A percentile compares a stretch with the other conserved stretches of the same genome.
These are phyloP conservation scores for Podila minutissima DNA, from an alignment of 192 early-diverging fungal species.

Conservation along the genomic window DNA sequence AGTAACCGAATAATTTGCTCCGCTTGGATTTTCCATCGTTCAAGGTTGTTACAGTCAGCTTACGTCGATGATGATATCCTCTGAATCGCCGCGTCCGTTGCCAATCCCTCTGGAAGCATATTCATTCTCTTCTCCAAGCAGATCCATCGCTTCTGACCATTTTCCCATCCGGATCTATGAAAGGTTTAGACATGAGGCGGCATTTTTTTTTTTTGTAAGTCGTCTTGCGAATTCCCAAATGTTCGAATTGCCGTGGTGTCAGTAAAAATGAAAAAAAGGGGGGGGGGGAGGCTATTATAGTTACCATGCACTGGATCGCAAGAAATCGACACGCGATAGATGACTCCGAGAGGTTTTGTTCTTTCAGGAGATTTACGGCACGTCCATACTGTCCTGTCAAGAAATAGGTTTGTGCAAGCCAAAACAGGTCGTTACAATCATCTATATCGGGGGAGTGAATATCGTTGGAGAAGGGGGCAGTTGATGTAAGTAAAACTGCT, in stretches of 20 bases:
- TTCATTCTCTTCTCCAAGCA: slow-evolving; percentile 62
- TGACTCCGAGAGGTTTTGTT: slow-evolving; percentile 49
- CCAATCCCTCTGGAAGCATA: slow-evolving; percentile 18
- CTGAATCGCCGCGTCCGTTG: slow-evolving; percentile 30
- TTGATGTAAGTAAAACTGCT: neutral
- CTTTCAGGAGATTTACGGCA: slow-evolving; percentile 56
- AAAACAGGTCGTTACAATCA: slow-evolving; percentile 58
- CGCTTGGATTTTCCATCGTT: neutral
- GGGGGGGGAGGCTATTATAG: neutral
- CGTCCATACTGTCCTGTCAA: slow-evolving; percentile 57
- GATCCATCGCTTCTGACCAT: slow-evolving; percentile 64
- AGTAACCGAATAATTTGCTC: neutral
- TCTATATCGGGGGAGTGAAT: slow-evolving; percentile 31
- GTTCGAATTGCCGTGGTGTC: no score
- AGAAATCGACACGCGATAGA: slow-evolving; percentile 62
- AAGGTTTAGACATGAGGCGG: neutral
- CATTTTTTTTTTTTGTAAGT: no score
- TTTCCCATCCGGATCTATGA: slow-evolving; percentile 58
- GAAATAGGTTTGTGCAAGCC: slow-evolving; percentile 60
- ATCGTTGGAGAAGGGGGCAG: neutral
- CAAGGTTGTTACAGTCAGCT: neutral
- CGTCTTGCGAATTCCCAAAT: no score
- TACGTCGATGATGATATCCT: slow-evolving; percentile 61
- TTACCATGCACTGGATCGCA: slow-evolving; percentile 65
- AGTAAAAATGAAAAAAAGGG: no score